Conservation (phyloP, 1,139 yeast genomes). For the Diutina catenulata region DNA sequence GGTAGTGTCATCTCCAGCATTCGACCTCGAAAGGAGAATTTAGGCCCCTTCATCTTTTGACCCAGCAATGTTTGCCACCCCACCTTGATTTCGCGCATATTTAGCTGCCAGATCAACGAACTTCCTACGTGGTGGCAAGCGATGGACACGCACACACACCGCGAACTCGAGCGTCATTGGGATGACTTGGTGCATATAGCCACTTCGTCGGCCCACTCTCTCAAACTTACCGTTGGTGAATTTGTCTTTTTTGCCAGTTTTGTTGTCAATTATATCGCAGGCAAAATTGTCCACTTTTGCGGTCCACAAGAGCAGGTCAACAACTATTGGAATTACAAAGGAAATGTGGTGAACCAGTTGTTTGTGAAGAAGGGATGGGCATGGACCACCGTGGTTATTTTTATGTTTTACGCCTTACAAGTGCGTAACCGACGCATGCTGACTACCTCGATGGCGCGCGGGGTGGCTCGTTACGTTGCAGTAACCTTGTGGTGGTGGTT, state of each 20-base stretch:
- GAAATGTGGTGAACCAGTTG: slow-evolving; percentile 52
- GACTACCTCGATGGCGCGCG: slow-evolving; percentile 8
- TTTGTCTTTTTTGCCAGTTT: slow-evolving; percentile 8
- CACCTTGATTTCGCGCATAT: too few relatives aligned
- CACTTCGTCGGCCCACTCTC: background rate
- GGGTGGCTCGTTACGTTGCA: slow-evolving; percentile 26
- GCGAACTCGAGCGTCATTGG: background rate
- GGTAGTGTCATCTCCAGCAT: too few relatives aligned
- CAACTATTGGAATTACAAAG: slow-evolving; percentile 51
- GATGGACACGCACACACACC: too few relatives aligned
- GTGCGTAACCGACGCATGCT: background rate
- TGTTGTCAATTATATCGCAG: slow-evolving; percentile 9
- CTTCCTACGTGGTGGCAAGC: too few relatives aligned
- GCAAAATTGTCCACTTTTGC: slow-evolving; percentile 10
- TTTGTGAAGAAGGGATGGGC: slow-evolving; percentile 91
- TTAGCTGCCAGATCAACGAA: too few relatives aligned
- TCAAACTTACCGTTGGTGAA: slow-evolving; percentile 6
- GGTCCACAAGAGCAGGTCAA: slow-evolving; percentile 20
- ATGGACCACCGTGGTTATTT: slow-evolving; percentile 55
- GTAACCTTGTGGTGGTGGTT: slow-evolving; percentile 73
- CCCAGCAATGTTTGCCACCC: too few relatives aligned
- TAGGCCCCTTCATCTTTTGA: too few relatives aligned
- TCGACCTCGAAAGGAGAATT: too few relatives aligned
- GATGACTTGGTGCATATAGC: background rate
- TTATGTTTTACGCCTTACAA: slow-evolving; percentile 16